These are phyloP conservation scores for Rhodotorula kratochvilovae DNA, from an alignment of 768 basidiomycete genomes.

Conservation along the genomic window DNA sequence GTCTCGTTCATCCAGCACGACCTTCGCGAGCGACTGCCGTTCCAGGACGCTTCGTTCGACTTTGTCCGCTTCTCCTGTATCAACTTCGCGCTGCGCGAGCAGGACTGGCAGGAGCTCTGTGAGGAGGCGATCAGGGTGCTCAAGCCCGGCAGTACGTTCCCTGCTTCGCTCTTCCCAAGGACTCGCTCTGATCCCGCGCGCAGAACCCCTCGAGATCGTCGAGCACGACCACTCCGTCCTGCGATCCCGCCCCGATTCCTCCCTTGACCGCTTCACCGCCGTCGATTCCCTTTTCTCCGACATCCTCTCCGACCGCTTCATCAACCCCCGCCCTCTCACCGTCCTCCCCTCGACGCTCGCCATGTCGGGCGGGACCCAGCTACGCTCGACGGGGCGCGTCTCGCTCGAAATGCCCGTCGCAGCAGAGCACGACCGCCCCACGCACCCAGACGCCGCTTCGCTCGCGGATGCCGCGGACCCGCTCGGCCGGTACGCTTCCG, in stretches of 20 bases:
- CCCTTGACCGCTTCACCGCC: not conserved
- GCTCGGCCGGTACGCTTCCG: constrained; percentile 3
- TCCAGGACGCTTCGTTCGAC: constrained; percentile 19
- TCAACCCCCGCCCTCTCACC: constrained; percentile 10
- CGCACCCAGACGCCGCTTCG: not conserved
- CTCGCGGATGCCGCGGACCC: not conserved
- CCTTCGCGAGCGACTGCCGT: constrained; percentile 5
- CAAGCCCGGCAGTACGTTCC: constrained; percentile 3
- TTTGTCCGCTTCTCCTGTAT: not conserved
- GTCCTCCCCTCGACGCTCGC: constrained; percentile 17
- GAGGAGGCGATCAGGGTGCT: constrained; percentile 19
- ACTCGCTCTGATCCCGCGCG: not conserved
- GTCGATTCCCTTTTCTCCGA: constrained; percentile 2
- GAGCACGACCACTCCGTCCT: constrained; percentile 4
- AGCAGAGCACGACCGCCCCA: not conserved
- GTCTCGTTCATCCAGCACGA: constrained; percentile 13
- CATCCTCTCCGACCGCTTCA: constrained; percentile 11
- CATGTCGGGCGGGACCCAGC: not conserved
- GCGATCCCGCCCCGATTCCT: not conserved
- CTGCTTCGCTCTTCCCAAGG: too few species aligned
- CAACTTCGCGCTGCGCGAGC: constrained; percentile 12
- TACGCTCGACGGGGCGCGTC: constrained; percentile 24
- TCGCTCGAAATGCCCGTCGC: not conserved
- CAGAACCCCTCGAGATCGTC: constrained; percentile 8
- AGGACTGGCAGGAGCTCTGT: not conserved